These are phyloP conservation scores for Chalciporus sphaerocephalus DNA, from an alignment of 768 basidiomycete species.

Conservation along the genomic window DNA sequence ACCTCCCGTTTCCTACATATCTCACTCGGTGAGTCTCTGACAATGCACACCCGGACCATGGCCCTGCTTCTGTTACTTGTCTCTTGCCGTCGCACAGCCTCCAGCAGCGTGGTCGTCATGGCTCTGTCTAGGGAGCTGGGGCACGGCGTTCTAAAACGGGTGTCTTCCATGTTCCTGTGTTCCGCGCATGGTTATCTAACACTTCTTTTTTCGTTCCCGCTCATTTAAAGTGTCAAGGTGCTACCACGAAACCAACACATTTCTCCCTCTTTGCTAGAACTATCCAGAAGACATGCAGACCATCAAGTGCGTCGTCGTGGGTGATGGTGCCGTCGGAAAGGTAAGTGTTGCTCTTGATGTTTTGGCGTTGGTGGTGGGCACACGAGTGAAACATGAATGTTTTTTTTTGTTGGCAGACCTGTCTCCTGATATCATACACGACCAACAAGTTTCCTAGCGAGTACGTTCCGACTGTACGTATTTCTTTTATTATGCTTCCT, in stretches of 20 bases:
- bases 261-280: constrained; percentile 7
- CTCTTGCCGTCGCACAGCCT: constrained; percentile 23
- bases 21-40: constrained; percentile 20
- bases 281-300: constrained; percentile 68
- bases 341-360: constrained; percentile 42
- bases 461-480: constrained; percentile 94
- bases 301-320: constrained; percentile 96
- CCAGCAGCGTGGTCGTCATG: constrained; percentile 30
- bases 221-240: constrained; percentile 6
- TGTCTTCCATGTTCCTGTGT: constrained; percentile 20
- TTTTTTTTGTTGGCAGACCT: constrained; percentile 54
- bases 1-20: constrained; percentile 18
- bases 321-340: constrained; percentile 98
- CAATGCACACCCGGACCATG: constrained; percentile 2
- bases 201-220: background rate
- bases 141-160: constrained; percentile 22
- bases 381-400: background rate
- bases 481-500: background rate
- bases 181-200: constrained; percentile 19
- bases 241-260: constrained; percentile 11
- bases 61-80: constrained; percentile 5
- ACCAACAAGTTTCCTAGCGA: constrained; percentile 99
- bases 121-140: constrained; percentile 13
- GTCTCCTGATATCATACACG: constrained; percentile 94
- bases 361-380: background rate